Base-by-base conservation (phyloP, 2,329 filamentous ascomycete species). In the Pseudogymnoascus sp. region DNA sequence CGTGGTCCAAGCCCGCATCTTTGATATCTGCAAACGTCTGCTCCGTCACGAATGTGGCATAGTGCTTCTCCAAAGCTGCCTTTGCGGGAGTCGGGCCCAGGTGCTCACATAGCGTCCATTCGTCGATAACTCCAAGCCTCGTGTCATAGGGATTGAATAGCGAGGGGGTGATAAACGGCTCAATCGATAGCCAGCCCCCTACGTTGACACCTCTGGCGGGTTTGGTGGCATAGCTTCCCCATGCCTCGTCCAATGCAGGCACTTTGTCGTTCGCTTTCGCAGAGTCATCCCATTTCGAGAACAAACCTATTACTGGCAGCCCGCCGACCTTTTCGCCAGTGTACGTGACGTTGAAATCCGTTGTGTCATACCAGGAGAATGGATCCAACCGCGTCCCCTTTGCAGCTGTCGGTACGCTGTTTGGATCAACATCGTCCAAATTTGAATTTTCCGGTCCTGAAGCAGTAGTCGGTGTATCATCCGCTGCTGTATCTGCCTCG, bases 131-230 rank as follows among this genome's bases (percentile, higher is more conserved):
- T 4, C 84, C 78, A 78, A 86, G 68, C 14, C 74, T 72, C 12
- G 21, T 12, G 29, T 19, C 16, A 8, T 59, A 59, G 65, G 82
- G 82, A 65, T 85, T 77, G 76, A 99, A 99, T 26, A 96, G 81
- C 0, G 92, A 97, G 0, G 94, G 94, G 3, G 91, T 93, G 72
- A 99, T 97, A 73, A 96, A 97, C 0, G 94, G 94, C 71, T 99
- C 94, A 11, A 99, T 78, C 2, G 89, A 90, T 1, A 99, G 83
- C 94, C 94, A 99, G 11, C 94, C 94, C 60, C 94, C 94, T 1
- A 97, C 73, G 69, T 96, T 97, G 37, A 97, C 91, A 0, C 94
- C 94, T 6, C 93, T 85, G 23, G 95, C 91, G 2, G 92, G 92
- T 62, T 81, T 86, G 21, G 83, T 85, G 2, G 86, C 83, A 69